Evolutionary conservation across 495 filamentous ascomycete genomes (phyloP), one percentile per base, ranked within the genome.

Genomic region (Tuber brumale): DNA sequence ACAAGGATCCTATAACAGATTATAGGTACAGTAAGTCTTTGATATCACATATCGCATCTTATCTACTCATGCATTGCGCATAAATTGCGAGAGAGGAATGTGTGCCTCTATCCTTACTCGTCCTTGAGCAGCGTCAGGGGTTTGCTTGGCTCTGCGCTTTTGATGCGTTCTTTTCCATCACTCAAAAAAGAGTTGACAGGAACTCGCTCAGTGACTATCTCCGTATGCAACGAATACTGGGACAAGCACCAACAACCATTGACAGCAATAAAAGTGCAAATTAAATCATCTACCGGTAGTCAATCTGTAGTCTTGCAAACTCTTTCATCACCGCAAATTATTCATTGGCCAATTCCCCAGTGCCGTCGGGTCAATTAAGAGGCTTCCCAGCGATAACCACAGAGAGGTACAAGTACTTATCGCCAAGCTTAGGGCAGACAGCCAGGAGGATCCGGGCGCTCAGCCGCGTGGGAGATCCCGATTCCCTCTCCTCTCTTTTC

Each of bases 401-500:
- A n/a, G n/a, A 66, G 14, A 18, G 57, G 57, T 66, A n/a, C 57
- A 18, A n/a, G 57, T 66, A n/a, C 57, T 66, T 66, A 66, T 66
- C 57, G 57, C 57, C 57, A 66, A 66, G 57, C n/a, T 66, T 66
- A 66, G 57, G 57, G 57, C 57, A 66, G 57, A 31, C 14, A 31
- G 27, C n/a, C 57, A 66, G 57, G 10, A 66, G 57, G 57, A 66
- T n/a, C 27, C 57, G 57, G 57, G 57, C 31, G 57, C 57, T 6
- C 57, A 66, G 57, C 57, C 57, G 57, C 57, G 57, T 66, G 57
- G 57, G 57, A 66, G 57, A 66, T 66, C 57, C 57, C 57, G 57
- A 66, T 66, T 66, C 57, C 57, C 57, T 66, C n/a, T 12, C 57
- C 57, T 66, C 57, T n/a, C 57, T 16, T 18, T 61, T 7, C 10